Evolutionary conservation across 2,329 filamentous ascomycete genomes (phyloP).

Genomic region (Rhexocercosporidium sp.): DNA sequence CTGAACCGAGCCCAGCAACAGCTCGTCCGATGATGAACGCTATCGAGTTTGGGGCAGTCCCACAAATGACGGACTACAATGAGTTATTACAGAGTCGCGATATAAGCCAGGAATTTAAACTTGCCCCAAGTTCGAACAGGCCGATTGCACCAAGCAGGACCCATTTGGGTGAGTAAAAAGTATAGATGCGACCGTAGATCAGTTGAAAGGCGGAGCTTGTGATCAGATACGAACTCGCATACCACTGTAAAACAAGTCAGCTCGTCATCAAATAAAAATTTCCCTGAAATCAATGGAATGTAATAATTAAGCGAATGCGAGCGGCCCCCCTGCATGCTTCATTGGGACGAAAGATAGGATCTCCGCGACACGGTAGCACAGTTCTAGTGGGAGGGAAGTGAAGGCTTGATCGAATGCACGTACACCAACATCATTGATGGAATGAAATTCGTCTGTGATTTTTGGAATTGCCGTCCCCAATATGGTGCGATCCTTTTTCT

Average conservation of each 20-base stretch:
- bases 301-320: not conserved
- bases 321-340: not conserved
- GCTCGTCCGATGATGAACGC: constrained; percentile 45
- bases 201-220: constrained; percentile 40
- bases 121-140: constrained; percentile 44
- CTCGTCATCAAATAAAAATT: not conserved
- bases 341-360: not conserved
- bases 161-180: constrained; percentile 41
- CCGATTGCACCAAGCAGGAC: constrained; percentile 38
- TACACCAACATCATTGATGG: constrained; percentile 48
- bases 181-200: constrained; percentile 41
- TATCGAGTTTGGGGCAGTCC: constrained; percentile 41
- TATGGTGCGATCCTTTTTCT: constrained; percentile 43
- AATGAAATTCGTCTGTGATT: constrained; percentile 46
- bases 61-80: constrained; percentile 42
- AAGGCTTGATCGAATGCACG: not conserved
- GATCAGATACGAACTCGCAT: constrained; percentile 47
- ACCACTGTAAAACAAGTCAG: constrained; percentile 43
- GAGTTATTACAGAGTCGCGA: not conserved
- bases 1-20: constrained; percentile 35
- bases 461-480: constrained; percentile 46
- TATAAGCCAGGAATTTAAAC: constrained; percentile 12
- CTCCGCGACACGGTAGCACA: not conserved
- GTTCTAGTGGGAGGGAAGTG: not conserved
- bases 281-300: not conserved